phyloP scores from a whole-genome alignment of 306 rosid genomes.

The Castanea sativa region DNA sequence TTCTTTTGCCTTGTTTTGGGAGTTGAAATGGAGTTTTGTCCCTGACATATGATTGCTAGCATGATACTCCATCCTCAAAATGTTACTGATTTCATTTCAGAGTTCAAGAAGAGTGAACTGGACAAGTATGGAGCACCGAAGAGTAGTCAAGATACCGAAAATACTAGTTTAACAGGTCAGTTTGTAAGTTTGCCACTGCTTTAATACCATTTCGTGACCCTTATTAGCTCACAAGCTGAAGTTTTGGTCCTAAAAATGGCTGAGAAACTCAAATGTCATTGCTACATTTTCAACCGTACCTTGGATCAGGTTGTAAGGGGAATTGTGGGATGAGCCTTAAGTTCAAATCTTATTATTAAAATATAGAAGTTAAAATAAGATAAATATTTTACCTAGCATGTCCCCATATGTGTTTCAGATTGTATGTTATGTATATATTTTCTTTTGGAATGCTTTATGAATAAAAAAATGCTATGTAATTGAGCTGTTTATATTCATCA shows the following conservation, averaged over 20 bases:
- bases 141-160: constrained; percentile 44
- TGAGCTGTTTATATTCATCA: neutral
- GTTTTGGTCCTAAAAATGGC: neutral
- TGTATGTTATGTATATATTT: neutral
- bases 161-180: constrained; percentile 50
- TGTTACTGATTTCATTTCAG: constrained; percentile 38
- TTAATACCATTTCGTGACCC: neutral
- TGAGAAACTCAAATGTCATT: neutral
- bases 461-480: neutral
- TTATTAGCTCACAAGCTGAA: neutral
- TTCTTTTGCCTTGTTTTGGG: neutral
- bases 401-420: neutral
- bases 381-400: neutral
- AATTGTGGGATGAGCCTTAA: neutral
- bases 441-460: neutral
- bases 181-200: constrained; percentile 3
- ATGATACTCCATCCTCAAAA: neutral
- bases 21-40: neutral
- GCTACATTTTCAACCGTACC: neutral
- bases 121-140: constrained; percentile 55
- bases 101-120: constrained; percentile 72
- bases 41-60: neutral
- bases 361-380: neutral
- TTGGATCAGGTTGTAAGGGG: neutral
- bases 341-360: neutral